Conservation (phyloP, 2,329 filamentous ascomycete species). For the Ceratocystis harringtonii region DNA sequence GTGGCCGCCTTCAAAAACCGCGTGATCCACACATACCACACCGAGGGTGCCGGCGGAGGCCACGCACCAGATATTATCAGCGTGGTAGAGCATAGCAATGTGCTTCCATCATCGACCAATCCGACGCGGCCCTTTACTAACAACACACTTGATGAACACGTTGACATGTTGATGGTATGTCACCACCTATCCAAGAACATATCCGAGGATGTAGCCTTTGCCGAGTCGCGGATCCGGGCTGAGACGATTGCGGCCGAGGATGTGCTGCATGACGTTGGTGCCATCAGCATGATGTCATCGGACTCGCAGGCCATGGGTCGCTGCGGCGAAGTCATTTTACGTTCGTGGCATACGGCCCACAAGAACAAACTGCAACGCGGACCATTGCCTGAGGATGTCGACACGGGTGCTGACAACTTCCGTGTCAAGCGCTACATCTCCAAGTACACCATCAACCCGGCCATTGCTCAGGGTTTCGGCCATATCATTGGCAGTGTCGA, state of each 20-base stretch:
- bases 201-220: slow-evolving; percentile 89
- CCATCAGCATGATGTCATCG: slow-evolving; percentile 94
- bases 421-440: slow-evolving; percentile 82
- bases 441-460: slow-evolving; percentile 94
- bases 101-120: slow-evolving; percentile 82
- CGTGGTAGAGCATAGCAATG: slow-evolving; percentile 76
- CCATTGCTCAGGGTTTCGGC: slow-evolving; percentile 75
- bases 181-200: slow-evolving; percentile 88
- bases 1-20: slow-evolving; percentile 71
- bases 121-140: slow-evolving; percentile 79
- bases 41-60: slow-evolving; percentile 84
- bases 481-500: slow-evolving; percentile 80
- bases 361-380: slow-evolving; percentile 90
- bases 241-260: slow-evolving; percentile 96
- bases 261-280: slow-evolving; percentile 83
- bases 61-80: slow-evolving; percentile 94
- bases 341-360: slow-evolving; percentile 94
- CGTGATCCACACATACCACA: slow-evolving; percentile 93
- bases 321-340: slow-evolving; percentile 80
- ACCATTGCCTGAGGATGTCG: slow-evolving; percentile 58
- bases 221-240: slow-evolving; percentile 82
- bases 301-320: slow-evolving; percentile 96
- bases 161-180: slow-evolving; percentile 98
- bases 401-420: slow-evolving; percentile 72
- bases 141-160: slow-evolving; percentile 89